These are phyloP conservation scores for Naematelia encephala DNA, from an alignment of 768 basidiomycete species.

Conservation along the genomic window DNA sequence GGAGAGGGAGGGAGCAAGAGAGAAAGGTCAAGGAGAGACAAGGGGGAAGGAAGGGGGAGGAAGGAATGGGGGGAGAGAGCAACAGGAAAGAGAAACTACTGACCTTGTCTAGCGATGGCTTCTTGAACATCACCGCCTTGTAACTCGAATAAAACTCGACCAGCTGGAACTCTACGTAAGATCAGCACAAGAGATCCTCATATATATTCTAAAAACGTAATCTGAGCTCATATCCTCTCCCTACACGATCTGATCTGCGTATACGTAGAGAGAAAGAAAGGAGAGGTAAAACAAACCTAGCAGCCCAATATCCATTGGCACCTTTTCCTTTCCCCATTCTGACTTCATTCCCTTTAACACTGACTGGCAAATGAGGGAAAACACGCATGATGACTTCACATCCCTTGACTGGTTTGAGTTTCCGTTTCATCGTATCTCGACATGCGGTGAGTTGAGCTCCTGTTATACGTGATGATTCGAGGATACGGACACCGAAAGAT, in stretches of 20 bases:
- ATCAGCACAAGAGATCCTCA: too few relatives aligned
- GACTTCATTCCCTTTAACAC: conserved; percentile 97
- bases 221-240: too few relatives aligned
- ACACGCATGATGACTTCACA: conserved; percentile 80
- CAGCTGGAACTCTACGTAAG: conserved; percentile 67
- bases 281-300: conserved; percentile 59
- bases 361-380: conserved; percentile 95
- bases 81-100: conserved; percentile 25
- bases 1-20: neutral
- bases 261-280: neutral
- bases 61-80: neutral
- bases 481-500: conserved; percentile 86
- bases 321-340: conserved; percentile 99
- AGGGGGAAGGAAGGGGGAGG: conserved; percentile 5
- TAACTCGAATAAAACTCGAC: conserved; percentile 89
- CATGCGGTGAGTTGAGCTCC: conserved; percentile 87
- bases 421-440: conserved; percentile 82
- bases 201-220: too few relatives aligned
- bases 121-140: conserved; percentile 84
- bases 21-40: neutral
- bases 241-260: too few relatives aligned
- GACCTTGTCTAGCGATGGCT: conserved; percentile 88
- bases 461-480: conserved; percentile 72
- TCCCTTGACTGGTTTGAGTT: conserved; percentile 85
- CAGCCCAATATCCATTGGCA: conserved; percentile 95